Evolutionary conservation across 257 asterid genomes (phyloP).

Genomic region (Marsdenia floribunda): DNA sequence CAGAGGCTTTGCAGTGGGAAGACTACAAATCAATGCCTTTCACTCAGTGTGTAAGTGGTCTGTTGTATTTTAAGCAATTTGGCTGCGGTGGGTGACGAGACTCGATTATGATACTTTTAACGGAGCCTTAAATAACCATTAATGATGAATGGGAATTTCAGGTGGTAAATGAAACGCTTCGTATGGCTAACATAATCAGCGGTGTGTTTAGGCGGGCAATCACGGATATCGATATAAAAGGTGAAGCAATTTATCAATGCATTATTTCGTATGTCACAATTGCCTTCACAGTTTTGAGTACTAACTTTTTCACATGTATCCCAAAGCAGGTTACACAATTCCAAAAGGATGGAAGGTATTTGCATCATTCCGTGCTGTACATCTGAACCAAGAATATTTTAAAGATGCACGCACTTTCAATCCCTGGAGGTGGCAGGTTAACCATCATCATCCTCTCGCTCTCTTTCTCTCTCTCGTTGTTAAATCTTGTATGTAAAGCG

Average conservation of each 20-base stretch:
- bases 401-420: conserved; percentile 86
- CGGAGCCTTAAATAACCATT: neutral
- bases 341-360: conserved; percentile 92
- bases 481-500: too few relatives aligned
- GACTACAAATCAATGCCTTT: conserved; percentile 92
- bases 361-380: conserved; percentile 86
- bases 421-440: conserved; percentile 99
- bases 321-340: conserved; percentile 57
- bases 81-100: neutral
- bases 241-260: conserved; percentile 20
- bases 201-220: conserved; percentile 92
- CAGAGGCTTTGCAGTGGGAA: conserved; percentile 66
- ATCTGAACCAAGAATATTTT: conserved; percentile 65
- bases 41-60: conserved; percentile 83
- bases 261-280: too few relatives aligned
- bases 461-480: too few relatives aligned
- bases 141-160: conserved; percentile 17
- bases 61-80: neutral
- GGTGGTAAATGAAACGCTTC: conserved; percentile 92
- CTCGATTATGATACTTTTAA: neutral
- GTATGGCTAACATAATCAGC: conserved; percentile 79
- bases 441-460: too few relatives aligned
- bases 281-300: neutral
- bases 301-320: too few relatives aligned
- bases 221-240: conserved; percentile 73